Base-by-base conservation (phyloP, 192 early-diverging fungal species). In the Podila epicladia region DNA sequence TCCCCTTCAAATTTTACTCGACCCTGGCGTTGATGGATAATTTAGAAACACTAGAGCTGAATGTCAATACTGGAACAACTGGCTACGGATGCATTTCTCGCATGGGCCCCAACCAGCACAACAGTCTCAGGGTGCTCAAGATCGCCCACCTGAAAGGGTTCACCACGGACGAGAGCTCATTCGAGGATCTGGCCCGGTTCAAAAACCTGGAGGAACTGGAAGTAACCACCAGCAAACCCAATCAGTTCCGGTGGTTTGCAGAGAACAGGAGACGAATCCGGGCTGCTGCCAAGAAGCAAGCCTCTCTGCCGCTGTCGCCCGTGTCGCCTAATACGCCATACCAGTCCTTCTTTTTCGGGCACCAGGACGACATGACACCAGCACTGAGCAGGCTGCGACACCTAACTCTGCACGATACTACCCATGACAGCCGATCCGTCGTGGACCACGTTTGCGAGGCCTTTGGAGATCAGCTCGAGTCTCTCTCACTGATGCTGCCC, bases 401-500 rank as follows among this genome's bases (percentile, higher is more conserved):
- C 26, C 64, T 65, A 5, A 63, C 35, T 22, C 9, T 65, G 8
- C 13, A 35, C 11, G 24, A 29, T 28, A 29, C 3, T 3, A 19
- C 12, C 0, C 26, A 9, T 0, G 28, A 65, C n/a, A 12, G 20
- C 17, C 9, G n/a, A 6, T 17, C 37, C 3, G n/a, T 26, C 2
- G 49, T 26, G 12, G 37, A 65, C n/a, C 41, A 41, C 22, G 48
- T 37, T 5, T 35, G 33, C 5, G 29, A 63, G 17, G 62, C 62
- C 35, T 37, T 63, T 63, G 62, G 33, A 1, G 62, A 63, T 4
- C 62, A 63, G 33, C 62, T 63, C 33, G 31, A 63, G 11, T 29
- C 53, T 11, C 6, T 55, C 17, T 24, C 28, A 63, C 32, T 63
- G 17, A 24, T 60, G 28, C 3, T 60, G 28, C 29, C 24, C 12